A percentile compares a stretch with the other conserved stretches of the same genome.
phyloP scores from a whole-genome alignment of 345 rosid genomes.

The Ceriops decandra region DNA sequence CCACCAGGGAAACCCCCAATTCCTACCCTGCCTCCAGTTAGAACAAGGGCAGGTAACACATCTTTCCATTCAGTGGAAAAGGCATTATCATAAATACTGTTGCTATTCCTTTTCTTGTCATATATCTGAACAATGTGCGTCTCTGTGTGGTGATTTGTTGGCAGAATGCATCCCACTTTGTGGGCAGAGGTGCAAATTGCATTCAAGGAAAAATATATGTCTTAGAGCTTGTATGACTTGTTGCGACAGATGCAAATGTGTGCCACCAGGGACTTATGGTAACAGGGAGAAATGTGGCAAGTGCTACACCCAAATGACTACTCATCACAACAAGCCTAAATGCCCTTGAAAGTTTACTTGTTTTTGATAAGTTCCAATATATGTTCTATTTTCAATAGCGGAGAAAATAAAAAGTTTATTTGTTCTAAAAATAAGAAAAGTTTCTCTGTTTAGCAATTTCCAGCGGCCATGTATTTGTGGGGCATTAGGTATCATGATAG shows the following conservation, averaged over 20 bases:
- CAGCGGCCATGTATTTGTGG: slow-evolving; percentile 1
- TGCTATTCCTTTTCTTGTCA: background rate
- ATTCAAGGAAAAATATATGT: slow-evolving; percentile 66
- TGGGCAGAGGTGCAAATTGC: slow-evolving; percentile 61
- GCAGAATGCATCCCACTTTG: slow-evolving; percentile 76
- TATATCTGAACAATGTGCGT: background rate
- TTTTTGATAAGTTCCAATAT: background rate
- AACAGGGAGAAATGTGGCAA: slow-evolving; percentile 77
- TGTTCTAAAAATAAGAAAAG: too few relatives aligned
- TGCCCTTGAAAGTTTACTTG: slow-evolving; percentile 53
- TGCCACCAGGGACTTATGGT: slow-evolving; percentile 92
- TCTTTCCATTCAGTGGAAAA: background rate
- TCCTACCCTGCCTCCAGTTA: slow-evolving; percentile 37
- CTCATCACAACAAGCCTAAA: slow-evolving; percentile 53
- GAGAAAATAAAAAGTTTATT: background rate
- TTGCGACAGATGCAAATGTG: slow-evolving; percentile 89
- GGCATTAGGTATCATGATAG: background rate
- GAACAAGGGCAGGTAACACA: slow-evolving; percentile 49
- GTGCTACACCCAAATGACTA: slow-evolving; percentile 84
- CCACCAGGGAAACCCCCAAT: slow-evolving; percentile 16
- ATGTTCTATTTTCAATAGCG: background rate
- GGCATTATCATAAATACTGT: background rate
- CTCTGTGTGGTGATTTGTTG: background rate
- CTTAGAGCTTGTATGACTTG: slow-evolving; percentile 81
- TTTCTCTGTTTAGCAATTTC: background rate